Percentiles rank a stretch among this genome's conserved stretches.
Conservation (phyloP, 768 basidiomycete species). For the Mycena amicta region DNA sequence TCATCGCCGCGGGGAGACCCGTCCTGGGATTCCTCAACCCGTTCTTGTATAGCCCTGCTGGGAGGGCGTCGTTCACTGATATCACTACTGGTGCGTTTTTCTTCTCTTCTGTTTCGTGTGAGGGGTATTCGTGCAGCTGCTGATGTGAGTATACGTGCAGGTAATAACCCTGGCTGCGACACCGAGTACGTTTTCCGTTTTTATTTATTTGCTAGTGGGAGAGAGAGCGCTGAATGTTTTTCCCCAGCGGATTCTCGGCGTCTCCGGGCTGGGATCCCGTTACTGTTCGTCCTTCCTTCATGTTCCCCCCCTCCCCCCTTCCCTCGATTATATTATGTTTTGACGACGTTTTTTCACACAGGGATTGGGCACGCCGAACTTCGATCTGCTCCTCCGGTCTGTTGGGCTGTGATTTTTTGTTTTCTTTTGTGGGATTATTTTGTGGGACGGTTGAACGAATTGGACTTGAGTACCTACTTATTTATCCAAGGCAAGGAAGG, state of each 20-base stretch:
- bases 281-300: neutral
- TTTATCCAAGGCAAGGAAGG: too few relatives aligned
- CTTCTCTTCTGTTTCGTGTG: neutral
- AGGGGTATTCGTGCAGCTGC: neutral
- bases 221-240: neutral
- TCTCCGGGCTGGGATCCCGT: conserved; percentile 30
- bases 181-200: conserved; percentile 3
- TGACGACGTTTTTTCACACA: neutral
- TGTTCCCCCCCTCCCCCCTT: too few relatives aligned
- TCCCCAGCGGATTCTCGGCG: conserved; percentile 32
- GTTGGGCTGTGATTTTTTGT: conserved; percentile 13
- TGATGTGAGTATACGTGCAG: too few relatives aligned
- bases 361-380: conserved; percentile 41
- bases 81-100: conserved; percentile 2
- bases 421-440: too few relatives aligned
- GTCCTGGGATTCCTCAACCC: conserved; percentile 47
- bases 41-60: conserved; percentile 34
- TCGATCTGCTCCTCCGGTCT: conserved; percentile 18
- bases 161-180: conserved; percentile 11
- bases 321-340: neutral
- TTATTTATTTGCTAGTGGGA: neutral
- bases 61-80: conserved; percentile 11
- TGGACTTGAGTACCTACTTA: too few relatives aligned
- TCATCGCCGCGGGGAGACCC: conserved; percentile 30
- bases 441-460: too few relatives aligned